Evolutionary conservation across 768 basidiomycete species (phyloP).

Genomic region (Neoboletus magnificus): DNA sequence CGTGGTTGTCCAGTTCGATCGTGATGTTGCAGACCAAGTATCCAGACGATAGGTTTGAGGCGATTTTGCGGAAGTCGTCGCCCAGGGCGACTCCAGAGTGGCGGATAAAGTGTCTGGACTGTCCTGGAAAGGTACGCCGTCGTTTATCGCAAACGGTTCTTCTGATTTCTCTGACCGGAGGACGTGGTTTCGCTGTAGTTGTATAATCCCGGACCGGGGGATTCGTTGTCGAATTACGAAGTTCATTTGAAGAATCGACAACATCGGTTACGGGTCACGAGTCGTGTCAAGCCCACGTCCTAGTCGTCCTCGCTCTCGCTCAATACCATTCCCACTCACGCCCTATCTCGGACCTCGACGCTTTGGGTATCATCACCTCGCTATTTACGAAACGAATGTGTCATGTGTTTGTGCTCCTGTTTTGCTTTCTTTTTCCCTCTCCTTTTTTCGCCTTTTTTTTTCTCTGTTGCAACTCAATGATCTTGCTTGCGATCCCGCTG

Average conservation of each 20-base stretch:
- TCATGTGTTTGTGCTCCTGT: constrained; percentile 6
- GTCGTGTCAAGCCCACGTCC: constrained; percentile 37
- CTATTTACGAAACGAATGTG: constrained; percentile 17
- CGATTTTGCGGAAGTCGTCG: constrained; percentile 59
- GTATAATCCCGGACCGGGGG: constrained; percentile 87
- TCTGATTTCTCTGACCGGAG: background rate
- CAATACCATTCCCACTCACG: background rate
- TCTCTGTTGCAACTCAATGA: constrained; percentile 14
- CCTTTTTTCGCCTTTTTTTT: background rate
- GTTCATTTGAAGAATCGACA: constrained; percentile 86
- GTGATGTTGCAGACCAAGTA: constrained; percentile 67
- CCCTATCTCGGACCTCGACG: constrained; percentile 11
- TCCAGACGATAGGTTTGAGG: constrained; percentile 80
- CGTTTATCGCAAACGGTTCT: background rate
- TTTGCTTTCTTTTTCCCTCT: background rate
- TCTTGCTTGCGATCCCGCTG: constrained; percentile 22
- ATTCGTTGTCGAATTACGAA: constrained; percentile 86
- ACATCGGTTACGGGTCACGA: constrained; percentile 72
- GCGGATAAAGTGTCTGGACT: constrained; percentile 89
- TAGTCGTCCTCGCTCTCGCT: constrained; percentile 10
- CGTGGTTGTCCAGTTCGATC: constrained; percentile 71
- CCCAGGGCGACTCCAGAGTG: constrained; percentile 69
- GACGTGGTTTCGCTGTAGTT: constrained; percentile 42
- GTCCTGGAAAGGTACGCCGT: constrained; percentile 78
- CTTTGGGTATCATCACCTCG: constrained; percentile 2